Conservation (phyloP, 2,329 filamentous ascomycete genomes). For the Cadophora luteo-olivacea region DNA sequence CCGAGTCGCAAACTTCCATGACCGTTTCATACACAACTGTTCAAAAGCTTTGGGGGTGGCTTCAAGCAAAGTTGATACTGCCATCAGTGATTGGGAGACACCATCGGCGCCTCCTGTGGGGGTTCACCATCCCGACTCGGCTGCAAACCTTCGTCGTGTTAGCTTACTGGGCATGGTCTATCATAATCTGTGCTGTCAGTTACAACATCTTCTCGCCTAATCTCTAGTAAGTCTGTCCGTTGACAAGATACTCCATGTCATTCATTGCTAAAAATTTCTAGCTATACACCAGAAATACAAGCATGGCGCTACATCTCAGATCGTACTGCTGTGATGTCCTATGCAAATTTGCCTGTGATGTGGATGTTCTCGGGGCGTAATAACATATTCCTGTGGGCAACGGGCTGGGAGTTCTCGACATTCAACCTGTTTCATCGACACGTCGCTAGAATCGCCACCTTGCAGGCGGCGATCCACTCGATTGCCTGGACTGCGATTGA, state of each 20-base stretch:
- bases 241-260: neutral
- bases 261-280: neutral
- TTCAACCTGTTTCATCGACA: slow-evolving; percentile 74
- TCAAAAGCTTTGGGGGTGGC: neutral
- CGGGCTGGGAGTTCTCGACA: slow-evolving; percentile 71
- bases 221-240: neutral
- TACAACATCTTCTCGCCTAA: neutral
- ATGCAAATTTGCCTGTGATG: slow-evolving; percentile 67
- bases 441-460: slow-evolving; percentile 65
- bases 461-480: slow-evolving; percentile 67
- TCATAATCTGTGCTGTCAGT: neutral
- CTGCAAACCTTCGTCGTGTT: neutral
- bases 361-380: slow-evolving; percentile 74
- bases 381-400: slow-evolving; percentile 69
- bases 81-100: neutral
- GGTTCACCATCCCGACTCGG: neutral
- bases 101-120: neutral
- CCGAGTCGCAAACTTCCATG: neutral
- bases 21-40: neutral
- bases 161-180: neutral
- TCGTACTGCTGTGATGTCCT: slow-evolving; percentile 67
- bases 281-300: slow-evolving; percentile 48
- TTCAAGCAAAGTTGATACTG: neutral
- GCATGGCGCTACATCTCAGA: slow-evolving; percentile 63
- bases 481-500: no score